Conservation (phyloP, 192 early-diverging fungal genomes). For the Lunasporangiospora selenospora region DNA sequence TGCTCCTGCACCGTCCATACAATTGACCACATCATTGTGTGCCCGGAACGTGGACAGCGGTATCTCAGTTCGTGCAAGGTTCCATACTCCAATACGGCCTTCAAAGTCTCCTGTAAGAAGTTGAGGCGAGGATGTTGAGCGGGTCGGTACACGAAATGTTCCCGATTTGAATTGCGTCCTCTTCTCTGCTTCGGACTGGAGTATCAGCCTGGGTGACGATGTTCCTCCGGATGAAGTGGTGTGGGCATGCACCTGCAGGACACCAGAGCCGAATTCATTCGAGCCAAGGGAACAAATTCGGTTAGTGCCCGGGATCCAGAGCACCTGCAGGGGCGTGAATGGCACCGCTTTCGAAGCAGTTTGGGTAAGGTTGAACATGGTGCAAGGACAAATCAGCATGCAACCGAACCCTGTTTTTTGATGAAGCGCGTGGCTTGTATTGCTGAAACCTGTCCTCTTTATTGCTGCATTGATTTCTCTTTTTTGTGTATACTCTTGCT, state of each 20-base stretch:
- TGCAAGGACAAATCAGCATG: too few species aligned
- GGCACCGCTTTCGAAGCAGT: constrained; percentile 4
- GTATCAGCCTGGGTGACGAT: background rate
- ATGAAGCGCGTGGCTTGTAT: too few species aligned
- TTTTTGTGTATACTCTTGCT: too few species aligned
- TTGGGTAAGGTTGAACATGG: constrained; percentile 3
- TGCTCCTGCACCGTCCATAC: constrained; percentile 33
- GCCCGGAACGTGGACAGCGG: constrained; percentile 17
- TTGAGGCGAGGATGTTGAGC: constrained; percentile 14
- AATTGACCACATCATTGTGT: constrained; percentile 33
- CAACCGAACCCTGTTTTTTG: too few species aligned
- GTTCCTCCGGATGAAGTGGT: background rate
- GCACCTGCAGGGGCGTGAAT: constrained; percentile 34
- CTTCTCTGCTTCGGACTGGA: constrained; percentile 33
- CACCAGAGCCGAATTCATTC: constrained; percentile 19
- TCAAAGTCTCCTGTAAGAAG: constrained; percentile 38
- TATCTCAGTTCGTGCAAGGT: constrained; percentile 20
- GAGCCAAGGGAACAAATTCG: constrained; percentile 32
- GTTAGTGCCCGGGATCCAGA: constrained; percentile 37
- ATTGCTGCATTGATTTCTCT: too few species aligned
- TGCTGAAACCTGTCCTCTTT: too few species aligned
- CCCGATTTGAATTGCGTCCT: constrained; percentile 29
- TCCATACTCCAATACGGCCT: constrained; percentile 25
- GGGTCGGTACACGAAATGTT: constrained; percentile 14
- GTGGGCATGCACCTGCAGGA: constrained; percentile 21